A percentile compares a stretch with the other conserved stretches of the same genome.
Evolutionary conservation across 331 rosid genomes (phyloP).

Genomic region (Quercus phellos): DNA sequence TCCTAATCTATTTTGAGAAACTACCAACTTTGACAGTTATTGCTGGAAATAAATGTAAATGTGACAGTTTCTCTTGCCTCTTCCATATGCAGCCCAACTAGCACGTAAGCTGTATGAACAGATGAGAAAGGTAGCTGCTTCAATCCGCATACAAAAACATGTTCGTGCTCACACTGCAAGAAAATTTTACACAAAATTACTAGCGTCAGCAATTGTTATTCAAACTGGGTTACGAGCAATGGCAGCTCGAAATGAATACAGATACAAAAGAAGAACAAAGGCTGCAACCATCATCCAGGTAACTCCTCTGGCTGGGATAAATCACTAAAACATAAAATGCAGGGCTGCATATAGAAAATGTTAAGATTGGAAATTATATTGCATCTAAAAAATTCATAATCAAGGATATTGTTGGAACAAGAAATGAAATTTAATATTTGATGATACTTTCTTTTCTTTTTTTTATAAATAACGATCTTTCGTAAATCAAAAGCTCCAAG

Average conservation of each 20-base stretch:
- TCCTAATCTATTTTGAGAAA: background rate
- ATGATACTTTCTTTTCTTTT: background rate
- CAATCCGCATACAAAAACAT: constrained; percentile 70
- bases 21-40: background rate
- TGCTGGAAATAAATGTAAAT: background rate
- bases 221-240: constrained; percentile 78
- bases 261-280: constrained; percentile 64
- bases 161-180: constrained; percentile 57
- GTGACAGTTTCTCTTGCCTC: constrained; percentile 5
- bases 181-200: constrained; percentile 47
- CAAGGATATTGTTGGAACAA: background rate
- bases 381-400: constrained; percentile 9
- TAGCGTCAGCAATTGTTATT: constrained; percentile 55
- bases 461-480: too few relatives aligned
- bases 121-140: constrained; percentile 75
- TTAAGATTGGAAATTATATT: background rate
- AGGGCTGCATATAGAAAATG: background rate
- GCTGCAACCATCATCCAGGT: constrained; percentile 75
- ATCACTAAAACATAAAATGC: constrained; percentile 15
- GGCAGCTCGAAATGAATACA: constrained; percentile 60
- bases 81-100: constrained; percentile 49
- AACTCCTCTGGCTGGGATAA: constrained; percentile 15
- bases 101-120: constrained; percentile 56
- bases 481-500: too few relatives aligned
- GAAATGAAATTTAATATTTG: background rate